A percentile compares a stretch with the other conserved stretches of the same genome.
Conservation (phyloP, 1,139 yeast genomes). For the Hanseniaspora sp. region DNA sequence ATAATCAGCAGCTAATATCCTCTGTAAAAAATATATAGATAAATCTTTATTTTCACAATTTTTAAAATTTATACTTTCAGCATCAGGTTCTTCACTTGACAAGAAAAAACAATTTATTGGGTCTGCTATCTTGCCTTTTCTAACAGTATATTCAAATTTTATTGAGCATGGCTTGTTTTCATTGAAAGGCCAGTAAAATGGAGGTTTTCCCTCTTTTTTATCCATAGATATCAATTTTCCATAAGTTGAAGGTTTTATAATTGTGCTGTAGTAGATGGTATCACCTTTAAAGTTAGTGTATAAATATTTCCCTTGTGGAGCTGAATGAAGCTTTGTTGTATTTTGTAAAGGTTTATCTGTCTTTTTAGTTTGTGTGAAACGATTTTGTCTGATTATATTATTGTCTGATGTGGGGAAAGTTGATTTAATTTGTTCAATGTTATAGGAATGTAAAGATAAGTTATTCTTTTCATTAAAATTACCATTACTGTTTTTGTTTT, state of each 20-base stretch:
- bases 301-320: background rate
- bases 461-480: background rate
- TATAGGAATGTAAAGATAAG: background rate
- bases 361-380: background rate
- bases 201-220: background rate
- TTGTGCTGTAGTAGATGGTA: background rate
- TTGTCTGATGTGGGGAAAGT: slow-evolving; percentile 6
- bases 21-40: slow-evolving; percentile 6
- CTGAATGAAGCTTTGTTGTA: background rate
- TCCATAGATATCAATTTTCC: background rate
- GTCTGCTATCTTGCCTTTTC: background rate
- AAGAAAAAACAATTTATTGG: background rate
- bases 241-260: background rate
- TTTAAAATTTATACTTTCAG: background rate
- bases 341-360: background rate
- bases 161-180: background rate
- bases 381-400: slow-evolving; percentile 3
- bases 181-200: slow-evolving; percentile 6
- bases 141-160: background rate
- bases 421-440: background rate
- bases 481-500: background rate
- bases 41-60: slow-evolving; percentile 10
- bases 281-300: slow-evolving; percentile 3
- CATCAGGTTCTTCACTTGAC: background rate
- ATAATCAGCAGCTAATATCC: slow-evolving; percentile 7